Conservation (phyloP, 805 yeast genomes). For the Saccharomycopsis amapae region DNA sequence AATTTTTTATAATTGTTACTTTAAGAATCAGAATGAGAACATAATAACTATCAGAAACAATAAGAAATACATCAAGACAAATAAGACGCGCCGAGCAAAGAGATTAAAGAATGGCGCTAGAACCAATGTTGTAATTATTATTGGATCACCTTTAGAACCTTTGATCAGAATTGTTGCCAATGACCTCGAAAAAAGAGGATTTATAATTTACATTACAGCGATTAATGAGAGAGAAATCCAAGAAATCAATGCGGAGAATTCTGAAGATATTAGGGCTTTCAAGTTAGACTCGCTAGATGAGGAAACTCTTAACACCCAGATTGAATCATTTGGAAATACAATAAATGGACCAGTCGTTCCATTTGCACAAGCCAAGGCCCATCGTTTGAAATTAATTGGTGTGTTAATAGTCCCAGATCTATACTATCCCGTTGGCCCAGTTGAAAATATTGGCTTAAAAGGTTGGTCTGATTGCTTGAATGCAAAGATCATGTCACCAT, state of each 20-base stretch:
- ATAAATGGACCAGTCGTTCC: constrained; percentile 46
- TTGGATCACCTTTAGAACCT: constrained; percentile 75
- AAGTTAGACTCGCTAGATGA: constrained; percentile 41
- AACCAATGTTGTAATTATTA: constrained; percentile 62
- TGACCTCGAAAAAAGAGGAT: constrained; percentile 74
- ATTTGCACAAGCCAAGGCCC: constrained; percentile 51
- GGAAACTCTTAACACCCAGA: constrained; percentile 37
- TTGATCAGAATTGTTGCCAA: constrained; percentile 60
- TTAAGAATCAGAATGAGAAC: not conserved
- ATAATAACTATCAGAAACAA: constrained; percentile 9
- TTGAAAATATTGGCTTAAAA: constrained; percentile 44
- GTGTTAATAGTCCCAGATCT: constrained; percentile 65
- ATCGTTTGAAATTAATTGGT: constrained; percentile 51
- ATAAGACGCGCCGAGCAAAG: constrained; percentile 46
- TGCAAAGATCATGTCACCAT: constrained; percentile 40
- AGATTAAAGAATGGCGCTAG: constrained; percentile 65
- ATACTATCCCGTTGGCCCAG: constrained; percentile 60
- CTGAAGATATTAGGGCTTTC: constrained; percentile 63
- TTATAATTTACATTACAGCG: constrained; percentile 66
- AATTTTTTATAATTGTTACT: constrained; percentile 1
- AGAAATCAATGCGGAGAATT: constrained; percentile 50
- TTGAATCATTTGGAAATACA: constrained; percentile 44
- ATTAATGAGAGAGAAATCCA: constrained; percentile 32
- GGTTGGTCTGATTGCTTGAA: constrained; percentile 46
- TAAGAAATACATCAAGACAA: constrained; percentile 17